Percentiles rank a stretch among this genome's conserved stretches.
Evolutionary conservation across 352 stramenopile species (phyloP).

Genomic region (Globisporangium viniferum): DNA sequence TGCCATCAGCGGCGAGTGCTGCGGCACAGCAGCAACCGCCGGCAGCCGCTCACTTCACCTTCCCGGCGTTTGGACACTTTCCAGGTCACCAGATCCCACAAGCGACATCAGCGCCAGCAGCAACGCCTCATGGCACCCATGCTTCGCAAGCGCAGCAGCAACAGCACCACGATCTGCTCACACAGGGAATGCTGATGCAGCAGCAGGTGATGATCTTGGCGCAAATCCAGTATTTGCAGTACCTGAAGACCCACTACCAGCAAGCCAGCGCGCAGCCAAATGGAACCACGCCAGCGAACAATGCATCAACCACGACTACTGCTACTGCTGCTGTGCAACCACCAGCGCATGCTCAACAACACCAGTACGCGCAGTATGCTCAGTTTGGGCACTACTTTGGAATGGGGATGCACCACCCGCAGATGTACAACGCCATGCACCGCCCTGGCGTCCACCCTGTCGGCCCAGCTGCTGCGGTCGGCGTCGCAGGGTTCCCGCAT

Average conservation of each 20-base stretch:
- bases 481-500: background rate
- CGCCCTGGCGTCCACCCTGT: slow-evolving; percentile 10
- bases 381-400: slow-evolving; percentile 32
- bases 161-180: slow-evolving; percentile 46
- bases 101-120: slow-evolving; percentile 1
- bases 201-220: slow-evolving; percentile 72
- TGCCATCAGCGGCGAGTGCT: slow-evolving; percentile 2
- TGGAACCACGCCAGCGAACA: background rate
- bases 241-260: slow-evolving; percentile 46
- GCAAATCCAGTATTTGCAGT: slow-evolving; percentile 83
- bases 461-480: background rate
- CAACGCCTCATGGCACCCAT: background rate
- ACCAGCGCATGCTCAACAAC: slow-evolving; percentile 6
- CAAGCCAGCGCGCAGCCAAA: slow-evolving; percentile 15
- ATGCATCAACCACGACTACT: background rate
- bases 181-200: slow-evolving; percentile 70
- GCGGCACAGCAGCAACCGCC: background rate
- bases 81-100: slow-evolving; percentile 15
- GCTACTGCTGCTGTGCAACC: background rate
- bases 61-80: slow-evolving; percentile 12
- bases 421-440: slow-evolving; percentile 14
- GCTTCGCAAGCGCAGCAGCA: slow-evolving; percentile 3
- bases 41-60: background rate
- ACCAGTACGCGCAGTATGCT: slow-evolving; percentile 14
- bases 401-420: slow-evolving; percentile 23